Conservation (phyloP, 192 early-diverging fungal species). For the Backusella westeae region DNA sequence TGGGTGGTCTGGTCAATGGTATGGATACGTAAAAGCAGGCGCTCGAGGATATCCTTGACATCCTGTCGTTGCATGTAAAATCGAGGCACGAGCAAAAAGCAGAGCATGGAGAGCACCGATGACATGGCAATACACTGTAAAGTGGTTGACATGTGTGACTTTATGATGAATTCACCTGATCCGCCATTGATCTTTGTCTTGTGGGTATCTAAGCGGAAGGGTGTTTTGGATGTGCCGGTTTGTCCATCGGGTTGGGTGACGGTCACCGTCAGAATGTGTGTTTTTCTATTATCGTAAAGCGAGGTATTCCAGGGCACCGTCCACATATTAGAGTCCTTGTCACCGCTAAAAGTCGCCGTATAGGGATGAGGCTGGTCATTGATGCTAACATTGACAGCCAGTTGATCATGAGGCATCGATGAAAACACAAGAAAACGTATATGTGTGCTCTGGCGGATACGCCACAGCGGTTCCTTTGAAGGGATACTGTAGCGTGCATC, state of each 20-base stretch:
- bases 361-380: slow-evolving; percentile 48
- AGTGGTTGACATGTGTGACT: slow-evolving; percentile 47
- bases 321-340: slow-evolving; percentile 71
- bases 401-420: slow-evolving; percentile 22
- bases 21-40: slow-evolving; percentile 10
- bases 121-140: neutral
- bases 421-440: slow-evolving; percentile 81
- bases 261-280: slow-evolving; percentile 61
- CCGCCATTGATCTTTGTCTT: slow-evolving; percentile 59
- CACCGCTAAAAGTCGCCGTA: slow-evolving; percentile 34
- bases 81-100: neutral
- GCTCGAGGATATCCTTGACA: neutral
- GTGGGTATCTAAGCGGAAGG: slow-evolving; percentile 71
- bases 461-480: slow-evolving; percentile 64
- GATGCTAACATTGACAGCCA: slow-evolving; percentile 47
- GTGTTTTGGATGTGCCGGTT: slow-evolving; percentile 38
- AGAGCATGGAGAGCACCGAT: neutral
- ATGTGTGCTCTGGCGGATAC: slow-evolving; percentile 60
- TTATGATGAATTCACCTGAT: slow-evolving; percentile 73
- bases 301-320: slow-evolving; percentile 67
- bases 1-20: neutral
- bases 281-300: slow-evolving; percentile 60
- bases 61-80: neutral
- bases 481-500: slow-evolving; percentile 75
- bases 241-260: slow-evolving; percentile 58